Conservation (phyloP, 768 basidiomycete species). For the Boletales sp. region DNA sequence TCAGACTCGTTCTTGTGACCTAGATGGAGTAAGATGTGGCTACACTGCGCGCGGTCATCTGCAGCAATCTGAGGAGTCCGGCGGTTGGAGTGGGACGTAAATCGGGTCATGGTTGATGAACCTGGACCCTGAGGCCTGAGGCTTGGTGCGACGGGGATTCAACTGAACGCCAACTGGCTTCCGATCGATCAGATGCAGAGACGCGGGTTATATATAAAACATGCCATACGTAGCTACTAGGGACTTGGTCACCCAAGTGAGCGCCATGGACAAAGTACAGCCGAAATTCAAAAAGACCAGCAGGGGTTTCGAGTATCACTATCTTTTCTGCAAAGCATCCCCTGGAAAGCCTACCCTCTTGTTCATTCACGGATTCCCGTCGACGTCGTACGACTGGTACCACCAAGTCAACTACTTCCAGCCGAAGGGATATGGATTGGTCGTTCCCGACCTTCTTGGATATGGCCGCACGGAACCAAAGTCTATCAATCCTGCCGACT, state of each 20-base stretch:
- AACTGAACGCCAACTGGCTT: constrained; percentile 7
- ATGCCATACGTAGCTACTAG: not conserved
- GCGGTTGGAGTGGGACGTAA: not conserved
- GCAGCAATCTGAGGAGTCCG: too few relatives aligned
- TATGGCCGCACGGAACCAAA: constrained; percentile 43
- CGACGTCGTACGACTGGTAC: constrained; percentile 41
- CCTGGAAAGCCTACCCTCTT: constrained; percentile 36
- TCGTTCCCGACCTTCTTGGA: constrained; percentile 49
- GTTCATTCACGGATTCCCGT: constrained; percentile 45
- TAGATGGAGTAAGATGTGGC: too few relatives aligned
- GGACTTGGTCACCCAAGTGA: too few relatives aligned
- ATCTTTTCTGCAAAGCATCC: constrained; percentile 26
- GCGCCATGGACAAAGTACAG: constrained; percentile 23
- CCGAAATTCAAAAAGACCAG: constrained; percentile 34
- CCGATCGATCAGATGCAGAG: constrained; percentile 2
- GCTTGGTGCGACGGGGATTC: constrained; percentile 8
- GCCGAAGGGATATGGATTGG: constrained; percentile 38
- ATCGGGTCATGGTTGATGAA: constrained; percentile 12
- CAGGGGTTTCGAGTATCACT: constrained; percentile 36
- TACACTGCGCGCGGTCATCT: too few relatives aligned
- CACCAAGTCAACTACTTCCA: constrained; percentile 37
- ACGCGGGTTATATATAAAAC: constrained; percentile 5
- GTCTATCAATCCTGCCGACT: constrained; percentile 28
- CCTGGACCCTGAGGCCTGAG: too few relatives aligned
- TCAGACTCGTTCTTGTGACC: too few relatives aligned